Percentiles rank a stretch among this genome's conserved stretches.
Conservation (phyloP, 2,329 filamentous ascomycete species). For the Ophiostoma ulmi region DNA sequence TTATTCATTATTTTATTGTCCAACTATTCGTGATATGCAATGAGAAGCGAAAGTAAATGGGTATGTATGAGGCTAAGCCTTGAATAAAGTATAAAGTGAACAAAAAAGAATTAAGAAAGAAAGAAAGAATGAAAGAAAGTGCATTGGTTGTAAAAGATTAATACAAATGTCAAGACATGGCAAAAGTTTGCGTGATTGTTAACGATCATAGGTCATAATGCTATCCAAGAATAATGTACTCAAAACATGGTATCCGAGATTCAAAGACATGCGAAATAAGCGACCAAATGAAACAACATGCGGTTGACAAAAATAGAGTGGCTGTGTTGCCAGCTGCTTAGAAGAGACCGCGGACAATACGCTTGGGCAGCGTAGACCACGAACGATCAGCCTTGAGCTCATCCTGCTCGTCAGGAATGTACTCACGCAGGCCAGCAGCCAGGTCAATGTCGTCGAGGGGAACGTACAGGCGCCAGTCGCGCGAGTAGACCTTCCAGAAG, state of each 20-base stretch:
- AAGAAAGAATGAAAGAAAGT: background rate
- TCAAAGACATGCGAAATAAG: background rate
- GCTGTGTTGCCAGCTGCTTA: conserved; percentile 27
- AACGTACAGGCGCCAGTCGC: conserved; percentile 54
- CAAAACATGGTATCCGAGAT: background rate
- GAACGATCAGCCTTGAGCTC: conserved; percentile 30
- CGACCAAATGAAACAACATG: background rate
- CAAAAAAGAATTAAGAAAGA: background rate
- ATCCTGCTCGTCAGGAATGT: conserved; percentile 45
- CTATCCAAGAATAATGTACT: background rate
- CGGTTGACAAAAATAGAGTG: conserved; percentile 14
- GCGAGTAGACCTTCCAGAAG: conserved; percentile 57
- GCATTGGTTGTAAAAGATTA: background rate
- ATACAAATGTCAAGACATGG: conserved; percentile 2
- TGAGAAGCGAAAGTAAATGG: conserved; percentile 6
- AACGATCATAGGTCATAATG: background rate
- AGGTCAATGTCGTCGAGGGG: conserved; percentile 57
- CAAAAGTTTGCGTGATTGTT: background rate
- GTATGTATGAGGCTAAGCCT: background rate
- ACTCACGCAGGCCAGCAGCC: conserved; percentile 51
- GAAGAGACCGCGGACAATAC: conserved; percentile 36
- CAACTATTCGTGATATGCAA: background rate
- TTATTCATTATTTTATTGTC: background rate
- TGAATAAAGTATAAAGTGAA: background rate
- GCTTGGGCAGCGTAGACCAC: conserved; percentile 36